Evolutionary conservation across 768 basidiomycete species (phyloP), one percentile per base, ranked within the genome.

Genomic region (Russula compacta): DNA sequence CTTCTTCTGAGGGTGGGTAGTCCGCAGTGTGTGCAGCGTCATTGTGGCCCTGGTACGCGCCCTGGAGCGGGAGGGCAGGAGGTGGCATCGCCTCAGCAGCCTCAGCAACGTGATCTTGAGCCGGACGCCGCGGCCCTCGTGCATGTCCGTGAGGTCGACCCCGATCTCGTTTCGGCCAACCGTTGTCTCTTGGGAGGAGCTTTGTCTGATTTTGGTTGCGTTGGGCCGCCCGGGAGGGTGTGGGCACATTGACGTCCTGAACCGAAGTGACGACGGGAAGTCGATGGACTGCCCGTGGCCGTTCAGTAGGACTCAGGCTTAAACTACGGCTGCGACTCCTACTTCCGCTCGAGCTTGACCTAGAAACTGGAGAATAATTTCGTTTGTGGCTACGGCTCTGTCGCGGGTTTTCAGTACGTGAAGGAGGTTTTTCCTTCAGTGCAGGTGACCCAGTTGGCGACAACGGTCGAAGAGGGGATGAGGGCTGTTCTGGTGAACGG

Each of bases 201-300:
- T 59, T 61, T 5, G 59, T 44, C 53, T 68, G 65, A 29, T 52
- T 63, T 46, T 58, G 62, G 21, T 54, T 56, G 38, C 46, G 52
- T 36, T 59, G 56, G 29, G 59, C 43, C 35, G 58, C 49, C 29
- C 56, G 63, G 36, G 57, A 32, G 29, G 50, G 46, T 12, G 65
- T 29, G 7, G 55, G 36, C 15, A 67, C 33, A 17, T 53, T 51
- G 36, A 72, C 63, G 43, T 71, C 71, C 44, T 75, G 66, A 68
- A 77, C 68, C 12, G 78, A 73, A 19, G 74, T 77, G 14, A 78
- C 71, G 15, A 75, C 61, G 39, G 89, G 87, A 21, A 89, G 75
- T 42, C 86, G 81, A 69, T 89, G 86, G 43, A 86, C 77, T 11
- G 84, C 73, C 58, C 78, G 80, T 40, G 79, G 74, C 38, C 77